Evolutionary conservation across 768 basidiomycete genomes (phyloP).

Genomic region (Dacryopinax primogenitus): DNA sequence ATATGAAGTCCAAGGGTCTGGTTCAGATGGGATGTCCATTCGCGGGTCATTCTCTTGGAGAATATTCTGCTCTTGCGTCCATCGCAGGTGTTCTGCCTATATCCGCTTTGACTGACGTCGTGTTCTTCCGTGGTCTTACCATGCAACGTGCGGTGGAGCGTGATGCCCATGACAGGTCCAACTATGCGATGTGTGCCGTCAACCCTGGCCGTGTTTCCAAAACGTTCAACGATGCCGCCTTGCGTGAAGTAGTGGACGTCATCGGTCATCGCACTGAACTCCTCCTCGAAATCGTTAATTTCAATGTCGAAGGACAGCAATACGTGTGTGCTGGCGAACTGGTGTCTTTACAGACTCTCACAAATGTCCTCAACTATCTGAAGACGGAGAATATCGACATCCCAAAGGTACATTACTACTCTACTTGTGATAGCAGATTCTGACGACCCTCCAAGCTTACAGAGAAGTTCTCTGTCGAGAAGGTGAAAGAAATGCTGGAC

Average conservation of each 20-base stretch:
- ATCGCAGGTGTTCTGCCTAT: conserved; percentile 95
- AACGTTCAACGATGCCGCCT: conserved; percentile 85
- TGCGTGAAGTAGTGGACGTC: conserved; percentile 92
- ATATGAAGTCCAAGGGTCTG: conserved; percentile 92
- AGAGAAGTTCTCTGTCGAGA: conserved; percentile 74
- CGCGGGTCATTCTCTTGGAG: conserved; percentile 95
- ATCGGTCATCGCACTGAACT: conserved; percentile 65
- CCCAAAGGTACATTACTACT: conserved; percentile 43
- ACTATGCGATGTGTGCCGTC: conserved; percentile 99
- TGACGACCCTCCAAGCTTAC: conserved; percentile 44
- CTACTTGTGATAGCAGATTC: conserved; percentile 12
- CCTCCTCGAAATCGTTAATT: conserved; percentile 96
- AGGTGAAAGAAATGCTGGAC: conserved; percentile 88
- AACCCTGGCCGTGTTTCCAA: conserved; percentile 91
- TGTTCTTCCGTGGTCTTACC: conserved; percentile 98
- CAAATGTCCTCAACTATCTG: conserved; percentile 90
- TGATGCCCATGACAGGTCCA: conserved; percentile 80
- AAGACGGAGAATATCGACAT: conserved; percentile 95
- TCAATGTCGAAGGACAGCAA: conserved; percentile 97
- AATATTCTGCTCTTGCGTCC: conserved; percentile 95
- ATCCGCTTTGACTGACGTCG: conserved; percentile 89
- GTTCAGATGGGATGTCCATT: conserved; percentile 87
- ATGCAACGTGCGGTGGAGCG: conserved; percentile 99
- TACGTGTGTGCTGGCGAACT: conserved; percentile 98
- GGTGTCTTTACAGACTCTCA: conserved; percentile 81